A percentile compares a stretch with the other conserved stretches of the same genome.
phyloP scores from a whole-genome alignment of 345 rosid genomes.

The Aegle marmelos region DNA sequence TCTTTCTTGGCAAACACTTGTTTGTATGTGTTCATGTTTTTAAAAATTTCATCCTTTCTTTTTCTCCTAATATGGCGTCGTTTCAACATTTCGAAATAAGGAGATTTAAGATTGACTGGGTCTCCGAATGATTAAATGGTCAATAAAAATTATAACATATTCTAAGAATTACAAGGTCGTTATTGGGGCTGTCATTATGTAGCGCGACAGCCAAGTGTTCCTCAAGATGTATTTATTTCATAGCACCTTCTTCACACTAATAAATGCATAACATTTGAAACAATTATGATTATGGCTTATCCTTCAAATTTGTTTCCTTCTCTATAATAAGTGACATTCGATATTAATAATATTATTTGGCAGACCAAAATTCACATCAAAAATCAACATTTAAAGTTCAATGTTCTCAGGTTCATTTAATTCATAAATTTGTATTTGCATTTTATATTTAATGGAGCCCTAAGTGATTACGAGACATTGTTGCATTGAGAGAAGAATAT shows the following conservation, averaged over 20 bases:
- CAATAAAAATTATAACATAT: neutral
- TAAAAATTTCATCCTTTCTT: neutral
- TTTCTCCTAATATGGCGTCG: neutral
- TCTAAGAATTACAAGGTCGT: conserved; percentile 11
- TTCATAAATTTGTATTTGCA: neutral
- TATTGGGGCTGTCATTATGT: conserved; percentile 13
- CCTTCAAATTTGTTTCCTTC: conserved; percentile 8
- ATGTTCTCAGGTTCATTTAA: conserved; percentile 11
- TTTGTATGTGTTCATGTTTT: too few species aligned
- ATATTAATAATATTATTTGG: conserved; percentile 6
- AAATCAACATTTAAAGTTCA: conserved; percentile 12
- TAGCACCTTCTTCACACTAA: conserved; percentile 14
- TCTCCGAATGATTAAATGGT: neutral
- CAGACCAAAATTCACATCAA: conserved; percentile 14
- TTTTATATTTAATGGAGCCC: neutral
- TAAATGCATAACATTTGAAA: conserved; percentile 35
- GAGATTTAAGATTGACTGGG: neutral
- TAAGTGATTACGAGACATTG: neutral
- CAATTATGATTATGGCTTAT: conserved; percentile 13
- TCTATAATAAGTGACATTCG: conserved; percentile 7
- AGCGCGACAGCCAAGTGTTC: conserved; percentile 14
- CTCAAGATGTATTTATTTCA: conserved; percentile 3
- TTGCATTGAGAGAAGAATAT: neutral
- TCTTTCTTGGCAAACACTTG: too few species aligned
- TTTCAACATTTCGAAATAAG: conserved; percentile 4